A percentile compares a stretch with the other conserved stretches of the same genome.
Evolutionary conservation across 2,329 filamentous ascomycete species (phyloP).

Genomic region (Aspergillus persii): DNA sequence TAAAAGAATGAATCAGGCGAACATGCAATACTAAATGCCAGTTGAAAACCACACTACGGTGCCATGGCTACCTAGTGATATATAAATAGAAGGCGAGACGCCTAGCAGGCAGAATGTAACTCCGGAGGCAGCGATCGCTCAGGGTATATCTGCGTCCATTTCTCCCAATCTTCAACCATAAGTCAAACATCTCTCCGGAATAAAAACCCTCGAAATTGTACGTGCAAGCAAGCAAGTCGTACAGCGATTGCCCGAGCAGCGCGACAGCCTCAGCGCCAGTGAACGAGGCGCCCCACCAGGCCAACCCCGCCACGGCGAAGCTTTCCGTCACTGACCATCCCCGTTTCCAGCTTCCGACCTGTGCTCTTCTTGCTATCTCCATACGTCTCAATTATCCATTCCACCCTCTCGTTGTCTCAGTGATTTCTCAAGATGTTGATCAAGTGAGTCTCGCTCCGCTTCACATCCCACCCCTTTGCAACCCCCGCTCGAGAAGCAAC

Average conservation of each 20-base stretch:
- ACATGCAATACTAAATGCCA: too few species aligned
- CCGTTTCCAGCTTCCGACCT: slow-evolving; percentile 8
- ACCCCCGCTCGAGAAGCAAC: not conserved
- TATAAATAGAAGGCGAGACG: not conserved
- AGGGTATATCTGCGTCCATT: too few species aligned
- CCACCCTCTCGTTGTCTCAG: not conserved
- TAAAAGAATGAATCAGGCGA: too few species aligned
- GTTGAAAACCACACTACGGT: not conserved
- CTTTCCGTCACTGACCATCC: slow-evolving; percentile 21
- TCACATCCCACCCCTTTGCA: not conserved
- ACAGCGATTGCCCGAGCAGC: not conserved
- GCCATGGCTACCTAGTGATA: not conserved
- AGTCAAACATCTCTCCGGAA: too few species aligned
- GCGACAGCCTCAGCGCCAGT: not conserved
- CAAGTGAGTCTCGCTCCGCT: slow-evolving; percentile 41
- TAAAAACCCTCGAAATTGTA: not conserved
- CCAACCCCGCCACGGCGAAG: slow-evolving; percentile 29
- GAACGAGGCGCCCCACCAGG: slow-evolving; percentile 26
- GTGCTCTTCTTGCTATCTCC: slow-evolving; percentile 14
- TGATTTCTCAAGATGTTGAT: slow-evolving; percentile 46
- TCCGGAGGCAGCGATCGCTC: too few species aligned
- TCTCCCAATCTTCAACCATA: too few species aligned
- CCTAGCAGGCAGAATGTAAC: too few species aligned
- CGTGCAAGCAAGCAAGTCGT: not conserved
- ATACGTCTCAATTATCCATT: slow-evolving; percentile 1